phyloP scores from a whole-genome alignment of 495 filamentous ascomycete genomes.

The Annulohypoxylon maeteangense region DNA sequence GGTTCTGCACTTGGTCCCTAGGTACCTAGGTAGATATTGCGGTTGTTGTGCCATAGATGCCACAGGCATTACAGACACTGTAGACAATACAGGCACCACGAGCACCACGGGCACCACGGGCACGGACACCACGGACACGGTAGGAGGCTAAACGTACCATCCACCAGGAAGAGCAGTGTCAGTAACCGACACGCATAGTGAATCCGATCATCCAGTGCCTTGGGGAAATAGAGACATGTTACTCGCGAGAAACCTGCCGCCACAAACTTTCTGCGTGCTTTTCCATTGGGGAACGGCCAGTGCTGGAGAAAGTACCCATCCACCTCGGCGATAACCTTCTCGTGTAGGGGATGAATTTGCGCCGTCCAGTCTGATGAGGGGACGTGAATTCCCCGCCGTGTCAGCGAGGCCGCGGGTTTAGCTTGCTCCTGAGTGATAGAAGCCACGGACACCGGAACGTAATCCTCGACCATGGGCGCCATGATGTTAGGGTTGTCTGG shows the following conservation, averaged over 20 bases:
- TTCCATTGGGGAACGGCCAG: slow-evolving; percentile 48
- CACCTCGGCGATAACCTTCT: slow-evolving; percentile 35
- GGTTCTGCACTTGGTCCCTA: background rate
- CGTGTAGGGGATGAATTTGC: background rate
- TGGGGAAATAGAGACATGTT: slow-evolving; percentile 53
- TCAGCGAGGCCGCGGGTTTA: background rate
- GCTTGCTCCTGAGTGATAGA: slow-evolving; percentile 2
- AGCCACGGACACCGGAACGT: background rate
- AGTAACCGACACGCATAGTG: slow-evolving; percentile 49
- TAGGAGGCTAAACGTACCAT: slow-evolving; percentile 43
- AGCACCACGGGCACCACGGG: too few relatives aligned
- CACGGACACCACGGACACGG: background rate
- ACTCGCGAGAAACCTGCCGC: slow-evolving; percentile 50
- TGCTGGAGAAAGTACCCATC: slow-evolving; percentile 53
- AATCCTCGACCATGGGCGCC: slow-evolving; percentile 8
- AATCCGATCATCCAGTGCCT: slow-evolving; percentile 51
- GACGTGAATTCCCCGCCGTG: background rate
- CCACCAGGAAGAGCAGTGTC: slow-evolving; percentile 50
- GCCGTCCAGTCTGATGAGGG: slow-evolving; percentile 13
- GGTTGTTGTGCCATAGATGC: too few relatives aligned
- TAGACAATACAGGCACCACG: too few relatives aligned
- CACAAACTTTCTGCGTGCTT: slow-evolving; percentile 46
- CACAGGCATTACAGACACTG: too few relatives aligned
- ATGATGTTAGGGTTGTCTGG: slow-evolving; percentile 4
- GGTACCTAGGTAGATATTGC: background rate